Evolutionary conservation across 352 stramenopile species (phyloP).

Genomic region (Phytophthora vignae): DNA sequence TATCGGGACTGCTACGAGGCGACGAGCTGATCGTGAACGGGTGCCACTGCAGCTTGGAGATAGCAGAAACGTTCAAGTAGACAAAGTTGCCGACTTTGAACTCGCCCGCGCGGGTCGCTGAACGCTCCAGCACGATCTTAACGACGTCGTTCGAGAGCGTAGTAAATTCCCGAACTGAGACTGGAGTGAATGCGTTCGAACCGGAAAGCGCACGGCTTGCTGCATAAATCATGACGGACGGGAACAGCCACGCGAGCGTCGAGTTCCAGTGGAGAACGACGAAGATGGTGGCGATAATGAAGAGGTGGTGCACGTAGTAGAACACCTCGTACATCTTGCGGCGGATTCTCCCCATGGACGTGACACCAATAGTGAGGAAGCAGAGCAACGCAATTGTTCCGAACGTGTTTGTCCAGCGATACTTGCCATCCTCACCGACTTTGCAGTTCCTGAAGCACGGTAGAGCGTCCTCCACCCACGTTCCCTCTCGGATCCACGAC

Average conservation of each 20-base stretch:
- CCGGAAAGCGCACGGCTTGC: conserved; percentile 32
- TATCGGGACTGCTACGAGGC: conserved; percentile 23
- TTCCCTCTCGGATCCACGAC: conserved; percentile 27
- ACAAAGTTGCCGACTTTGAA: conserved; percentile 45
- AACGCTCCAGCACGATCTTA: conserved; percentile 32
- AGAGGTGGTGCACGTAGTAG: conserved; percentile 49
- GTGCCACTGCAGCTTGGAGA: conserved; percentile 53
- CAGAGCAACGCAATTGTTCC: conserved; percentile 39
- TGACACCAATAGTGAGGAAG: conserved; percentile 44
- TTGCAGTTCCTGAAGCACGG: conserved; percentile 49
- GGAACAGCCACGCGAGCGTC: conserved; percentile 38
- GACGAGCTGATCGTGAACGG: conserved; percentile 51
- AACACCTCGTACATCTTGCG: conserved; percentile 42
- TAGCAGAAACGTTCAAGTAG: conserved; percentile 43
- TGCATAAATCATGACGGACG: conserved; percentile 40
- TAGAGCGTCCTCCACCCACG: conserved; percentile 25
- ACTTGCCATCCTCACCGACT: conserved; percentile 26
- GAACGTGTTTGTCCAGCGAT: conserved; percentile 50
- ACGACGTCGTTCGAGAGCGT: conserved; percentile 26
- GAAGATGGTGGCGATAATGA: conserved; percentile 40
- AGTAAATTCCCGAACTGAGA: conserved; percentile 35
- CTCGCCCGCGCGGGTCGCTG: background rate
- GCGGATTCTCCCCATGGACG: conserved; percentile 37
- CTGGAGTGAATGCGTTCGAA: conserved; percentile 24
- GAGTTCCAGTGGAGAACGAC: conserved; percentile 38